phyloP scores from a whole-genome alignment of 2,329 filamentous ascomycete genomes.

The Fusarium xylarioides region DNA sequence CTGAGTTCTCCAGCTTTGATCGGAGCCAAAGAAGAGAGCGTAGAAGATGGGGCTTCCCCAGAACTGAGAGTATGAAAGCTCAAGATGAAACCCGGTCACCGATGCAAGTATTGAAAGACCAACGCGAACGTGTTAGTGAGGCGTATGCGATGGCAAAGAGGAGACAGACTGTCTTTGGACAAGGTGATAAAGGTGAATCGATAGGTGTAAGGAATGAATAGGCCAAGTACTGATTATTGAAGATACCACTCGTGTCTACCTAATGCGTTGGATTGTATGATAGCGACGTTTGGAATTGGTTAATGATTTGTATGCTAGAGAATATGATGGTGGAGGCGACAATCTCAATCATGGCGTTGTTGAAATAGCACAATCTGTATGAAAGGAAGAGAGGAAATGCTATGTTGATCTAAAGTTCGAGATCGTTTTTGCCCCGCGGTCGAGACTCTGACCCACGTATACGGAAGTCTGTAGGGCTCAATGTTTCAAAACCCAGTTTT shows the following conservation, averaged over 20 bases:
- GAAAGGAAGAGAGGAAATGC: slow-evolving; percentile 1
- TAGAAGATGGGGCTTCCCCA: slow-evolving; percentile 27
- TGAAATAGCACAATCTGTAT: neutral
- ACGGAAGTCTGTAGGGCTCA: too few relatives aligned
- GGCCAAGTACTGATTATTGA: neutral
- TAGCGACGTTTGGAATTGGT: neutral
- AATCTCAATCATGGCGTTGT: slow-evolving; percentile 11
- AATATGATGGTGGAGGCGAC: neutral
- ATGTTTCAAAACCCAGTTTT: too few relatives aligned
- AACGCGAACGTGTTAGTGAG: slow-evolving; percentile 19
- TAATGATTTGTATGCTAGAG: neutral
- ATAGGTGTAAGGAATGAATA: neutral
- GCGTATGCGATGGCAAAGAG: slow-evolving; percentile 18
- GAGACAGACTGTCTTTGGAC: slow-evolving; percentile 14
- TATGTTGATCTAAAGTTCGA: slow-evolving; percentile 9
- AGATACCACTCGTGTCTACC: neutral
- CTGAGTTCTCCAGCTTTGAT: slow-evolving; percentile 44
- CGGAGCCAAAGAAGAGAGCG: slow-evolving; percentile 22
- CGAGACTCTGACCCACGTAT: slow-evolving; percentile 9
- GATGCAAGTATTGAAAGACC: slow-evolving; percentile 24
- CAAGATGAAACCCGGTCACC: slow-evolving; percentile 16
- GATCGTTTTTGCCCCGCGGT: neutral
- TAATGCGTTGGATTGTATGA: neutral
- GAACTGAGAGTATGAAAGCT: slow-evolving; percentile 23
- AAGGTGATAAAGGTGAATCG: slow-evolving; percentile 9